Percentiles rank a stretch among this genome's conserved stretches.
phyloP scores from a whole-genome alignment of 2,329 filamentous ascomycete species.

The Colletotrichum sp. region DNA sequence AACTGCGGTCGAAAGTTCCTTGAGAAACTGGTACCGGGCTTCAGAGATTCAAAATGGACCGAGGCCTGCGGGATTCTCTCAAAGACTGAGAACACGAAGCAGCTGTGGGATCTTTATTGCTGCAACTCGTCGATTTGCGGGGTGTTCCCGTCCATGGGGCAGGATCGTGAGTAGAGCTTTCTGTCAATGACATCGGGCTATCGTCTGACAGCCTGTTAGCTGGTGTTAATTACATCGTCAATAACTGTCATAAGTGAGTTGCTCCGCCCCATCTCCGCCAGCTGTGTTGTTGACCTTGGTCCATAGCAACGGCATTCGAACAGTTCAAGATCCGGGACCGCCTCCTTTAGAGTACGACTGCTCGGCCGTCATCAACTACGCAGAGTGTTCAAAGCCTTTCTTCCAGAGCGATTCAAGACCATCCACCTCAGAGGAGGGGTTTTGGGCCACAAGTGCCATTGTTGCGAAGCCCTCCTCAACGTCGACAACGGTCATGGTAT shows the following conservation, averaged over 20 bases:
- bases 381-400: background rate
- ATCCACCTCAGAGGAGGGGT: background rate
- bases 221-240: conserved; percentile 57
- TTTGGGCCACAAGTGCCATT: background rate
- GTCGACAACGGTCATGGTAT: background rate
- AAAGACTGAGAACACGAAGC: conserved; percentile 27
- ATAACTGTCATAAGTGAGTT: conserved; percentile 54
- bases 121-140: conserved; percentile 58
- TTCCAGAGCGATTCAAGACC: background rate
- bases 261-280: background rate
- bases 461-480: background rate
- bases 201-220: conserved; percentile 39
- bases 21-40: conserved; percentile 28
- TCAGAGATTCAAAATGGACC: conserved; percentile 31
- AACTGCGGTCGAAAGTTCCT: conserved; percentile 39
- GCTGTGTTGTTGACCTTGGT: background rate
- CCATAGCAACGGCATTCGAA: conserved; percentile 32
- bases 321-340: conserved; percentile 39
- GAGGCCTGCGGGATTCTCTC: conserved; percentile 36
- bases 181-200: background rate
- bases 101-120: conserved; percentile 51
- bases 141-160: conserved; percentile 35
- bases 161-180: conserved; percentile 49
- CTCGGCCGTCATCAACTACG: conserved; percentile 16
- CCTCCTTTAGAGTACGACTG: conserved; percentile 34